Evolutionary conservation across 441 rosid genomes (phyloP).

Genomic region (Brassica hybrid): DNA sequence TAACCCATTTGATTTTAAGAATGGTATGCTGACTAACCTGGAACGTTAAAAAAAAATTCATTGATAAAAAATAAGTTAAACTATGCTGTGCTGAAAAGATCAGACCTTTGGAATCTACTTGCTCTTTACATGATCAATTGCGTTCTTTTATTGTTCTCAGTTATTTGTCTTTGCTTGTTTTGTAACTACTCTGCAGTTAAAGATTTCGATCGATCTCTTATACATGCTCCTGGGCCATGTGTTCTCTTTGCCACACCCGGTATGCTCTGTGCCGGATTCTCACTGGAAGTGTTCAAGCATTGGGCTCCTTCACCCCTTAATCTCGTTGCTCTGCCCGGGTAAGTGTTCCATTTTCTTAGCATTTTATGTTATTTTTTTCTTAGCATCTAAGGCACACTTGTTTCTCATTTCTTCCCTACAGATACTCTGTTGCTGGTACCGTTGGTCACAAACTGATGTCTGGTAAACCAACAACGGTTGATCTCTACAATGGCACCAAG

Average conservation of each 20-base stretch:
- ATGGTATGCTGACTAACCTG: slow-evolving; percentile 56
- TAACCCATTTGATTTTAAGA: slow-evolving; percentile 91
- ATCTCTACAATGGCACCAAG: slow-evolving; percentile 80
- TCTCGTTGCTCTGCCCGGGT: slow-evolving; percentile 95
- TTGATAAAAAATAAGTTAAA: background rate
- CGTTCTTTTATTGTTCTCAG: background rate
- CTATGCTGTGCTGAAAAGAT: background rate
- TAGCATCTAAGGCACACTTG: background rate
- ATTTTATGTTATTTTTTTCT: background rate
- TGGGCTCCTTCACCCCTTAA: slow-evolving; percentile 93
- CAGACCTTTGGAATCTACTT: slow-evolving; percentile 7
- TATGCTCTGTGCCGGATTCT: slow-evolving; percentile 95
- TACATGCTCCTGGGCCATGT: slow-evolving; percentile 93
- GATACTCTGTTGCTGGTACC: slow-evolving; percentile 95
- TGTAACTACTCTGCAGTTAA: slow-evolving; percentile 59
- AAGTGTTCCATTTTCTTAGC: slow-evolving; percentile 16
- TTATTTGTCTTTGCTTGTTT: slow-evolving; percentile 10
- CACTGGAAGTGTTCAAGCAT: slow-evolving; percentile 91
- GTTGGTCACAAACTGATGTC: slow-evolving; percentile 91
- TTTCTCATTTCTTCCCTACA: slow-evolving; percentile 31
- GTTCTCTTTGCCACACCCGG: slow-evolving; percentile 99
- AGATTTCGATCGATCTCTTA: slow-evolving; percentile 75
- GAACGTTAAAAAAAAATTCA: background rate
- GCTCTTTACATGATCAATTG: background rate
- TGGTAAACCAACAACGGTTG: slow-evolving; percentile 81